Evolutionary conservation across 75 land plant species (phyloP).

Genomic region (Pinus albicaulis): DNA sequence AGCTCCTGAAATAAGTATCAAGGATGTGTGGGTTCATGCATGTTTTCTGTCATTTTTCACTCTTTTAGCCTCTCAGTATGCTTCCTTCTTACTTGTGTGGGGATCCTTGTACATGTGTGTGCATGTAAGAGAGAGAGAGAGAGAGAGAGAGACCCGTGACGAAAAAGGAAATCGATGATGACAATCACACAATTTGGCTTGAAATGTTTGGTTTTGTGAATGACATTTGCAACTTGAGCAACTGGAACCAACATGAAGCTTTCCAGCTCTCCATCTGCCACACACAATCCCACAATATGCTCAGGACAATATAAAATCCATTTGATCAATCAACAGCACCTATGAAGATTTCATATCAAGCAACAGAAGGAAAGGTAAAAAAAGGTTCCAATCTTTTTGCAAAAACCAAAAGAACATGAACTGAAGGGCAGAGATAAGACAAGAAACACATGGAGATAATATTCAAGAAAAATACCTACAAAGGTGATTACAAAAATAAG

Average conservation of each 20-base stretch:
- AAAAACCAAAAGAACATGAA: not conserved
- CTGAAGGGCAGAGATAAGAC: not conserved
- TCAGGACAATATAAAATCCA: not conserved
- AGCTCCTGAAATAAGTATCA: not conserved
- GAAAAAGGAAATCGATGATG: slow-evolving; percentile 86
- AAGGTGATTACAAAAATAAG: not conserved
- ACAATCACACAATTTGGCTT: slow-evolving; percentile 93
- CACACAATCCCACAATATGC: not conserved
- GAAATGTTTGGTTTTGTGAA: slow-evolving; percentile 55
- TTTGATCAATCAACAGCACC: not conserved
- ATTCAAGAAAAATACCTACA: not conserved
- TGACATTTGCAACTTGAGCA: slow-evolving; percentile 61
- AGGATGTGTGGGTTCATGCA: not conserved
- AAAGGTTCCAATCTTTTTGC: not conserved
- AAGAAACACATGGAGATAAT: not conserved
- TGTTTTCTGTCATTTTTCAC: not conserved
- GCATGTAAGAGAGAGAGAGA: not conserved
- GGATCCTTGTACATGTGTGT: not conserved
- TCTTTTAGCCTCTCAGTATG: not conserved
- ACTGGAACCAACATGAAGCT: slow-evolving; percentile 74
- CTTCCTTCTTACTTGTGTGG: not conserved
- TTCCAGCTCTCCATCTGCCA: slow-evolving; percentile 95
- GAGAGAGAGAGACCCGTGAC: slow-evolving; percentile 66
- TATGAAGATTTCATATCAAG: not conserved
- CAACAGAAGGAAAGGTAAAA: not conserved